Conservation (phyloP, 768 basidiomycete genomes). For the Termitomyces sp. region DNA sequence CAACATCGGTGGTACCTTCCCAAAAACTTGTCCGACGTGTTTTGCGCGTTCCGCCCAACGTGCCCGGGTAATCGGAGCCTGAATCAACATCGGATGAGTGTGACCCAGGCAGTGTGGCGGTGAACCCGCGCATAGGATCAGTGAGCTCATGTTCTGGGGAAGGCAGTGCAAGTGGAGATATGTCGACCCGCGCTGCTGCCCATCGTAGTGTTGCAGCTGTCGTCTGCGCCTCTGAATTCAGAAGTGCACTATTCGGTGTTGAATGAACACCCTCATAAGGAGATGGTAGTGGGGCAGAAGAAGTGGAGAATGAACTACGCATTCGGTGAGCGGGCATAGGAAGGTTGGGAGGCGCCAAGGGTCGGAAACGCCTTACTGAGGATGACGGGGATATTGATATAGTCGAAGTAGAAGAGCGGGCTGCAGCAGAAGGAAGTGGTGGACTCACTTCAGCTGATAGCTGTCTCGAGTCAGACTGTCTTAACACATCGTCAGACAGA, state of each 20-base stretch:
- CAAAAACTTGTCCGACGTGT: slow-evolving; percentile 66
- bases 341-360: slow-evolving; percentile 11
- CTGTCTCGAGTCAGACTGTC: neutral
- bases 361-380: slow-evolving; percentile 12
- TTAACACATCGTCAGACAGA: neutral
- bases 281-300: slow-evolving; percentile 13
- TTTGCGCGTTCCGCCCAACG: slow-evolving; percentile 48
- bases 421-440: slow-evolving; percentile 1
- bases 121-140: slow-evolving; percentile 82
- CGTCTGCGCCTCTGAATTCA: slow-evolving; percentile 52
- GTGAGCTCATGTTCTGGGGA: slow-evolving; percentile 89
- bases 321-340: slow-evolving; percentile 17
- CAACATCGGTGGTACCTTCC: slow-evolving; percentile 70
- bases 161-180: slow-evolving; percentile 83
- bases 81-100: slow-evolving; percentile 31
- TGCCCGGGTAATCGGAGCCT: slow-evolving; percentile 28
- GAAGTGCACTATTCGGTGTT: slow-evolving; percentile 14
- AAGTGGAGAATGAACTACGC: slow-evolving; percentile 20
- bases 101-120: slow-evolving; percentile 59
- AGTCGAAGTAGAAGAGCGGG: slow-evolving; percentile 9
- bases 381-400: slow-evolving; percentile 10
- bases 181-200: slow-evolving; percentile 78
- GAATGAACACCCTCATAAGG: slow-evolving; percentile 17
- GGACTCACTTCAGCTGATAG: neutral
- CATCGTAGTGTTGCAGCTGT: slow-evolving; percentile 80